These are phyloP conservation scores for Protea cynaroides DNA, from an alignment of 164 flowering plant species.

Conservation along the genomic window DNA sequence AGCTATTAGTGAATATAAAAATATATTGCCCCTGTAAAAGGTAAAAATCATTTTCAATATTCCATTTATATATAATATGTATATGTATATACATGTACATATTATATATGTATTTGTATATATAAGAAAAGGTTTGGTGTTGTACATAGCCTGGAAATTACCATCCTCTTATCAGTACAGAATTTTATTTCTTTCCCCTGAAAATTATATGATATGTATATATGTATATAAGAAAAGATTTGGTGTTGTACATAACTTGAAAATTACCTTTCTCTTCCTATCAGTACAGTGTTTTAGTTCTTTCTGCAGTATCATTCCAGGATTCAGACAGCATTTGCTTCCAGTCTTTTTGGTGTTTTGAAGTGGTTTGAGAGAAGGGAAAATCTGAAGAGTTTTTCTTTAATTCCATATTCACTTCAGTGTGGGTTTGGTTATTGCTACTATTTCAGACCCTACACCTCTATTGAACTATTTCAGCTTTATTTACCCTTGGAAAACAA, in stretches of 20 bases:
- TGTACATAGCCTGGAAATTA: slow-evolving; percentile 17
- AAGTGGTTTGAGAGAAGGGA: no score
- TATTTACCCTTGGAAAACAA: no score
- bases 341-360: no score
- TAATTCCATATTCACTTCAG: no score
- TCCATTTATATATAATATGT: background rate
- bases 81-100: background rate
- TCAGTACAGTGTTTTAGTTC: background rate
- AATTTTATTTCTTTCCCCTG: slow-evolving; percentile 1
- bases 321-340: no score
- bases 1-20: slow-evolving; percentile 20
- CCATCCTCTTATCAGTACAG: background rate
- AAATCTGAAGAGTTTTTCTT: no score
- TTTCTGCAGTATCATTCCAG: background rate
- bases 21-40: slow-evolving; percentile 29
- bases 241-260: slow-evolving; percentile 22
- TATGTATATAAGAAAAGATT: no score
- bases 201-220: no score
- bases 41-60: slow-evolving; percentile 29
- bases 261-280: background rate
- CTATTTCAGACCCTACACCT: no score
- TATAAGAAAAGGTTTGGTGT: slow-evolving; percentile 12
- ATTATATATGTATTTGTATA: slow-evolving; percentile 8
- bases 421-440: no score
- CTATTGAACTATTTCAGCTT: no score